Conservation (phyloP, 441 rosid genomes). For the Brassica balearica region DNA sequence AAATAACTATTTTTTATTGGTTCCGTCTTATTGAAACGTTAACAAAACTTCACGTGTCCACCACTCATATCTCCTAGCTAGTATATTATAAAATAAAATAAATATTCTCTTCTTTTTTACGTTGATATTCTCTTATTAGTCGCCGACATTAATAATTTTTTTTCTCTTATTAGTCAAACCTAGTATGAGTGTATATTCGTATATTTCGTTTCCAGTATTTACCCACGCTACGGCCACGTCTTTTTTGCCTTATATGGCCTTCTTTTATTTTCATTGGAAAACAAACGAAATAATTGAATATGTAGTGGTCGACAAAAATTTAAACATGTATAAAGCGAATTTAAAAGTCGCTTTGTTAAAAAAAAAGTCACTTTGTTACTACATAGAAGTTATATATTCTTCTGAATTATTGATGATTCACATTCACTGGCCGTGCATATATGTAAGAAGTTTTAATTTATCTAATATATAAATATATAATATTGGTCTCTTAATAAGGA, state of each 20-base stretch:
- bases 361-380: background rate
- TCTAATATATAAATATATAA: background rate
- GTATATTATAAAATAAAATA: background rate
- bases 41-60: constrained; percentile 31
- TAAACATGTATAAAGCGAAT: background rate
- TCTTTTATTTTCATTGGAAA: background rate
- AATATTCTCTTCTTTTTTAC: background rate
- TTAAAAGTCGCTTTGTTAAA: background rate
- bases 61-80: constrained; percentile 9
- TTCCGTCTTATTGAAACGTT: background rate
- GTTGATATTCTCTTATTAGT: constrained; percentile 20
- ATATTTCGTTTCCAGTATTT: constrained; percentile 16
- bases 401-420: background rate
- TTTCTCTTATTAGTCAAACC: constrained; percentile 29
- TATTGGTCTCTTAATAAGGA: background rate
- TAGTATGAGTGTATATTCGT: constrained; percentile 26
- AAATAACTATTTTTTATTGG: constrained; percentile 2
- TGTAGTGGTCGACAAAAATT: constrained; percentile 8
- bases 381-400: background rate
- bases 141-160: background rate
- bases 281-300: background rate
- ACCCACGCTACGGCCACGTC: constrained; percentile 27
- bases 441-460: background rate
- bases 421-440: background rate
- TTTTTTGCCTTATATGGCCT: background rate